Evolutionary conservation across 179 eudicot genomes (phyloP), one percentile per base, ranked within the genome.

Genomic region (Dionaea muscipula): DNA sequence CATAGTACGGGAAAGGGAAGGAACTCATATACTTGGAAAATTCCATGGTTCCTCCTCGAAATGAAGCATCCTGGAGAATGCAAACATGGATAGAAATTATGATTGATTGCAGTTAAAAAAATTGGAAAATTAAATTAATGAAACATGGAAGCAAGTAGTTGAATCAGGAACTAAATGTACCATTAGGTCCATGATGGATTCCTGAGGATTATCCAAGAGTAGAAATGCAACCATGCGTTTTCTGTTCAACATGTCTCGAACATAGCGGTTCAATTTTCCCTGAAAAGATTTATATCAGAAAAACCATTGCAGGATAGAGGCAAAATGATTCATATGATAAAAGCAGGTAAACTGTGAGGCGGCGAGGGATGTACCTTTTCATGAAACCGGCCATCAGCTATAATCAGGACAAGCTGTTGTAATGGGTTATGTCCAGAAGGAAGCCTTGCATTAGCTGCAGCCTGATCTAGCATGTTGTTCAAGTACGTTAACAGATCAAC

Each of bases 1-100:
- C 72, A 65, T 93, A 93, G 79, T 81, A 93, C 1, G 96, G 99
- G 78, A 93, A 93, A 0, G 99, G 99, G 60, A 93, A 93, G 0
- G 89, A 75, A 68, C 88, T 85, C 22, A 93, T 74, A 67, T 83
- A 88, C 40, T 78, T 80, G 0, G 69, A 55, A 3, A 72, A 53
- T 38, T 68, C 69, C 23, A 73, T 19, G 1, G 73, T 66, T 39
- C 58, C 76, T 18, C 67, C 69, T 54, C 62, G 63, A 45, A 78
- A 72, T 23, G 79, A 20, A 23, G 65, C 83, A 60, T 76, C 81
- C 88, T 91, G 85, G 55, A 70, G 23, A 14, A 23, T 13, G 26
- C 52, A 65, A 41, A 23, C 22, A n/a, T 16, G 0, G 19, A 10
- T 33, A 23, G 27, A 54, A 14, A 60, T 22, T 17, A 13, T 18